Evolutionary conservation across 2,329 filamentous ascomycete genomes (phyloP).

Genomic region (Penicillium sp.): DNA sequence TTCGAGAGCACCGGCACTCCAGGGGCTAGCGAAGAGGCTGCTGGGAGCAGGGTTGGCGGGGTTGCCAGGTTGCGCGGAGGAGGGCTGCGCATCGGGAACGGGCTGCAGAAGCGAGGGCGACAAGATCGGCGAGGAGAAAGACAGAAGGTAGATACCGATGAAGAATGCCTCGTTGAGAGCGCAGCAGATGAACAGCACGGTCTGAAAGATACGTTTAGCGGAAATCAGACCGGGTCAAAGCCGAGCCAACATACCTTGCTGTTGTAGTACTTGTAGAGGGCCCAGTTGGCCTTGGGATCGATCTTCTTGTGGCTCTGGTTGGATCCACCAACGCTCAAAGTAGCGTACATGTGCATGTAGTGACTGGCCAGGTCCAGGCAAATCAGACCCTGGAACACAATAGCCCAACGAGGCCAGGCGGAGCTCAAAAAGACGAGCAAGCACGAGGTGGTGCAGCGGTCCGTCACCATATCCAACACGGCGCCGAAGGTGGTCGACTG

Average conservation of each 20-base stretch:
- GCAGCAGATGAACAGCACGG: conserved; percentile 87
- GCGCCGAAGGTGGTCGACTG: conserved; percentile 95
- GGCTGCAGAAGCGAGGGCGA: conserved; percentile 76
- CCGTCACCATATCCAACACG: conserved; percentile 98
- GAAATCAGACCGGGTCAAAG: not conserved
- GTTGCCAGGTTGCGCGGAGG: conserved; percentile 61
- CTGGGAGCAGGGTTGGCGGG: conserved; percentile 67
- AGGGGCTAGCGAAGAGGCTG: conserved; percentile 81
- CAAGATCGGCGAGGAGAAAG: conserved; percentile 86
- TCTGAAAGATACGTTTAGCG: conserved; percentile 52
- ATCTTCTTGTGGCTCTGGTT: conserved; percentile 89
- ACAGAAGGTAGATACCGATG: conserved; percentile 95
- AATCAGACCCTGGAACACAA: conserved; percentile 91
- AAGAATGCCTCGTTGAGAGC: conserved; percentile 94
- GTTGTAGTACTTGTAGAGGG: conserved; percentile 94
- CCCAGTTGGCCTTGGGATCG: conserved; percentile 79
- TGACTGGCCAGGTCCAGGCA: conserved; percentile 91
- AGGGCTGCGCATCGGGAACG: conserved; percentile 54
- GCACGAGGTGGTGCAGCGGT: conserved; percentile 94
- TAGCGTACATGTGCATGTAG: conserved; percentile 99
- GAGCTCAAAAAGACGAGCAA: conserved; percentile 91
- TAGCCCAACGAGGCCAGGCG: conserved; percentile 90
- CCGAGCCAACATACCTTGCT: conserved; percentile 68
- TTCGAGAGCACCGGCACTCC: conserved; percentile 89
- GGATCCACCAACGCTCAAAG: conserved; percentile 78